Conservation (phyloP, 2,329 filamentous ascomycete genomes). For the Penicillium sp. region DNA sequence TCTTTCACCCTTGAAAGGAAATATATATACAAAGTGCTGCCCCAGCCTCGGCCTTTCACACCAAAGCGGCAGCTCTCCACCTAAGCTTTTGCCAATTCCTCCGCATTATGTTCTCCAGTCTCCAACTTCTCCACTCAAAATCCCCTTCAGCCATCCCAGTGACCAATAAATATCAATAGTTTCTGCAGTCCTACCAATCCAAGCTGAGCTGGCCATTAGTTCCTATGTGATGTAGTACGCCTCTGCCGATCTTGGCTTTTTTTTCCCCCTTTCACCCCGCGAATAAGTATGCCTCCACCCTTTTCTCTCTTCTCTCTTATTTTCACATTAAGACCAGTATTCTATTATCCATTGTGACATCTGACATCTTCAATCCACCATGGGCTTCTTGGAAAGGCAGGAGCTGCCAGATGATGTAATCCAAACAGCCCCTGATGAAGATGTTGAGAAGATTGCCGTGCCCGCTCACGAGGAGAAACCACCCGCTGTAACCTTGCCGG, state of each 20-base stretch:
- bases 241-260: not conserved
- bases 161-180: conserved; percentile 4
- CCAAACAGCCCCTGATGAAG: conserved; percentile 19
- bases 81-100: conserved; percentile 23
- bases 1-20: not conserved
- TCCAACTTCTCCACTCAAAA: conserved; percentile 5
- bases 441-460: conserved; percentile 30
- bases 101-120: conserved; percentile 4
- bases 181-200: not conserved
- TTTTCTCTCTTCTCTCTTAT: not conserved
- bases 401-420: conserved; percentile 24
- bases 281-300: conserved; percentile 1
- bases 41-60: not conserved
- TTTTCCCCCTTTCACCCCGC: conserved; percentile 2
- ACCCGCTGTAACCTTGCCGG: conserved; percentile 8
- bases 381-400: conserved; percentile 26
- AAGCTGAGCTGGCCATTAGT: conserved; percentile 2
- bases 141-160: not conserved
- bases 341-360: not conserved
- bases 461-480: conserved; percentile 27
- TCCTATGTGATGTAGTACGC: not conserved
- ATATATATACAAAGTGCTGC: not conserved
- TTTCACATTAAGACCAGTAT: not conserved
- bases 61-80: conserved; percentile 15
- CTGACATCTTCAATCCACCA: not conserved